These are phyloP conservation scores for Dryadomyces sulphureus DNA, from an alignment of 2,329 filamentous ascomycete species.

Conservation along the genomic window DNA sequence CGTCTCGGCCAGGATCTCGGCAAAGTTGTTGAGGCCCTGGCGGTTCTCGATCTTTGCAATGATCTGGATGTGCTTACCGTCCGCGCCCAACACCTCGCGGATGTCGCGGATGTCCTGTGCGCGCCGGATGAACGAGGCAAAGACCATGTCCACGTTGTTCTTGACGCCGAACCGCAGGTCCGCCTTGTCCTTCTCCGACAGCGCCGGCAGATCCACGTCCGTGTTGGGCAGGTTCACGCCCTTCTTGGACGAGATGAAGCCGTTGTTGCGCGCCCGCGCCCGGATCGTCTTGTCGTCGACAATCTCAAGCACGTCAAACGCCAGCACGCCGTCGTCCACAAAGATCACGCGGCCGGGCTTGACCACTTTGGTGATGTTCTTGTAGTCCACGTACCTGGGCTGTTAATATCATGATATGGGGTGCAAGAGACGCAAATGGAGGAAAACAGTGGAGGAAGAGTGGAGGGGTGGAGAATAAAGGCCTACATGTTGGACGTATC, in stretches of 20 bases:
- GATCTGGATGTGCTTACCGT: constrained; percentile 95
- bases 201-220: constrained; percentile 90
- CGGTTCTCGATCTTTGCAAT: constrained; percentile 99
- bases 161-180: constrained; percentile 93
- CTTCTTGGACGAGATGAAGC: constrained; percentile 97
- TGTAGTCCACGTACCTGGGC: constrained; percentile 86
- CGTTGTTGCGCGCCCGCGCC: constrained; percentile 86
- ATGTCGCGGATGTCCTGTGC: constrained; percentile 89
- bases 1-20: constrained; percentile 87
- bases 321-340: constrained; percentile 95
- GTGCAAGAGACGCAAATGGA: not conserved
- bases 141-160: constrained; percentile 98
- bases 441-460: not conserved
- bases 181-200: constrained; percentile 95
- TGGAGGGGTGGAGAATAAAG: not conserved
- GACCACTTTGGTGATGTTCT: constrained; percentile 99
- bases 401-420: not conserved
- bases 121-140: constrained; percentile 94
- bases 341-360: constrained; percentile 81
- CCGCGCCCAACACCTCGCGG: constrained; percentile 75
- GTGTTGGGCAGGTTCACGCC: constrained; percentile 98
- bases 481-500: constrained; percentile 87
- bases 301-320: constrained; percentile 83
- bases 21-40: constrained; percentile 99
- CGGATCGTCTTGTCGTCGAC: constrained; percentile 80